These are phyloP conservation scores for Blakeslea trispora DNA, from an alignment of 371 early-diverging fungal species.

Conservation along the genomic window DNA sequence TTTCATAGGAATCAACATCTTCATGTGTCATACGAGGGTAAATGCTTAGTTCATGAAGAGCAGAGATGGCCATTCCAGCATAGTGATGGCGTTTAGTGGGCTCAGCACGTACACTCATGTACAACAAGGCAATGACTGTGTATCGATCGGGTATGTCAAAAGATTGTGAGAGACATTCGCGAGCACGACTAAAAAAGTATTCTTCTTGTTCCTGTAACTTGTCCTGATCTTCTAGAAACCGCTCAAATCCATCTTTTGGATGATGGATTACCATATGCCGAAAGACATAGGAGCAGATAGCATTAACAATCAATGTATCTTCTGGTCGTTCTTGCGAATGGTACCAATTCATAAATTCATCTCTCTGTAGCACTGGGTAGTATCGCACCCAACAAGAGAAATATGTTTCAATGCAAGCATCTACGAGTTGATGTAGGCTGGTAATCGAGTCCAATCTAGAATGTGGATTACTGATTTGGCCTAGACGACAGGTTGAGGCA, in stretches of 20 bases:
- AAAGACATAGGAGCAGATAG: conserved; percentile 37
- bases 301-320: conserved; percentile 41
- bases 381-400: conserved; percentile 39
- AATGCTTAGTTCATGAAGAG: conserved; percentile 30
- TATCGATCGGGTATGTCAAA: conserved; percentile 42
- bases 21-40: conserved; percentile 31
- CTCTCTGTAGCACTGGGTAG: conserved; percentile 30
- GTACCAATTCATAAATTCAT: conserved; percentile 40
- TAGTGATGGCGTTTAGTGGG: conserved; percentile 33
- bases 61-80: conserved; percentile 33
- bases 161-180: conserved; percentile 34
- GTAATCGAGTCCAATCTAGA: conserved; percentile 22
- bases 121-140: conserved; percentile 26
- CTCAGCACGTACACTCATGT: conserved; percentile 30
- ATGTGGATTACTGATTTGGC: conserved; percentile 28
- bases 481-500: conserved; percentile 21
- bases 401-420: conserved; percentile 39
- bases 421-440: conserved; percentile 22
- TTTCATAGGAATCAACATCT: conserved; percentile 27
- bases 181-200: conserved; percentile 35
- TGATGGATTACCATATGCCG: conserved; percentile 40
- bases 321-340: conserved; percentile 19
- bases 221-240: conserved; percentile 27
- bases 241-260: conserved; percentile 16
- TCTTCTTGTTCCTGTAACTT: conserved; percentile 38